A percentile compares a stretch with the other conserved stretches of the same genome.
These are phyloP conservation scores for Starmerella sp. DNA, from an alignment of 805 yeast species.

Conservation along the genomic window DNA sequence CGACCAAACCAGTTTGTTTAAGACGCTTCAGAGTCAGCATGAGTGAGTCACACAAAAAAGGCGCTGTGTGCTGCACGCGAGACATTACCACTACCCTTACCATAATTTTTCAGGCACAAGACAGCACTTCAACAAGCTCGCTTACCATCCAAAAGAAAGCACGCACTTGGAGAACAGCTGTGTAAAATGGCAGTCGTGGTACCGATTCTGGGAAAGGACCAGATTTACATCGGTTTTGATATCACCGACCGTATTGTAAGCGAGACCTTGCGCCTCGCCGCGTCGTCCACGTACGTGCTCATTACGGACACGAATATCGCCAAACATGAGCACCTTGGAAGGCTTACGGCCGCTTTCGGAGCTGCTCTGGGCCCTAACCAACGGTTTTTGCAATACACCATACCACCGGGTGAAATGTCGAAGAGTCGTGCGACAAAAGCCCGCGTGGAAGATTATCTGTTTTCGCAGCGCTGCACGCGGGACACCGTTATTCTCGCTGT, in stretches of 20 bases:
- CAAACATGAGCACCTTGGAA: conserved; percentile 31
- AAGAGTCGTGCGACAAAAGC: conserved; percentile 86
- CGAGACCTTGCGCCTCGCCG: conserved; percentile 48
- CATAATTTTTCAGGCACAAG: neutral
- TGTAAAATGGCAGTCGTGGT: conserved; percentile 35
- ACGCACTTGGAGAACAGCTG: neutral
- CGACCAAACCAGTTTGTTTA: neutral
- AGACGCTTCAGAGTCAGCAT: too few relatives aligned
- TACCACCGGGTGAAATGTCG: conserved; percentile 88
- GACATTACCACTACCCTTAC: neutral
- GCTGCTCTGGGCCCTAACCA: conserved; percentile 6
- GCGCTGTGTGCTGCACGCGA: neutral
- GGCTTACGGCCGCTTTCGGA: conserved; percentile 35
- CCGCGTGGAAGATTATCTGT: conserved; percentile 78
- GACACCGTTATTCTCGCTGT: conserved; percentile 89
- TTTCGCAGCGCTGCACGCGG: conserved; percentile 79
- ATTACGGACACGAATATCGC: conserved; percentile 74
- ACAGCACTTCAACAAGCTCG: neutral
- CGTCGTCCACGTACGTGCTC: conserved; percentile 85
- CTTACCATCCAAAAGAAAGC: neutral
- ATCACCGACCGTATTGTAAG: conserved; percentile 62
- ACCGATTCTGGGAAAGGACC: conserved; percentile 66
- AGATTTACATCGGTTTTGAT: conserved; percentile 82
- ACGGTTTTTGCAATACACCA: conserved; percentile 60
- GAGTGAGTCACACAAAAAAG: neutral